Conservation (phyloP, 495 filamentous ascomycete species). For the Penicillium robsamsonii region DNA sequence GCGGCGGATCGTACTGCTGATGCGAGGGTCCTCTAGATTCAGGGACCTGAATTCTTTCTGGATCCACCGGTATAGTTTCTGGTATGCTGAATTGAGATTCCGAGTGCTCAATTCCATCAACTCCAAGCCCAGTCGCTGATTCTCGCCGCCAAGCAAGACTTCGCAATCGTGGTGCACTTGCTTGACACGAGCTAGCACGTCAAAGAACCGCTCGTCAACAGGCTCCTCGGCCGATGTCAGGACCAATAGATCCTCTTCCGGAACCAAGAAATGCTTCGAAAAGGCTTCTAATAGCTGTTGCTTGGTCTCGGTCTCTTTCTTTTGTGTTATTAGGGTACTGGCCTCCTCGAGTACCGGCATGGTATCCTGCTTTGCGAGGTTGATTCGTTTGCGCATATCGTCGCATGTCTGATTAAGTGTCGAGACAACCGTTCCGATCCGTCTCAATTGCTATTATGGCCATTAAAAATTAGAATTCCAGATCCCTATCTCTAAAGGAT, state of each 20-base stretch:
- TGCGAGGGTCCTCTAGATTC: conserved; percentile 92
- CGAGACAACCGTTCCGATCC: conserved; percentile 75
- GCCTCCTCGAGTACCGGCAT: conserved; percentile 77
- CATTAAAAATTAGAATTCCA: conserved; percentile 15
- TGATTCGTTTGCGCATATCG: conserved; percentile 76
- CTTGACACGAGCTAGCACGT: conserved; percentile 75
- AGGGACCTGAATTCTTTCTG: conserved; percentile 89
- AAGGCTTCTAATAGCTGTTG: conserved; percentile 81
- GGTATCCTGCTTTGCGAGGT: conserved; percentile 71
- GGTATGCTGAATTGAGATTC: conserved; percentile 85
- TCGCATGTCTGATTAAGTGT: conserved; percentile 77
- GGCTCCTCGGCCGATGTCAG: conserved; percentile 76
- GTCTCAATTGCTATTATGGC: conserved; percentile 69
- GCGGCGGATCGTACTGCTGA: conserved; percentile 79
- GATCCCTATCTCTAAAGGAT: background rate
- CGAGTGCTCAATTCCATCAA: conserved; percentile 87
- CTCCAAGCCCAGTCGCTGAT: conserved; percentile 80
- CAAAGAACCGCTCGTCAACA: conserved; percentile 84
- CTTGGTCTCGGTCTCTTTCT: conserved; percentile 77
- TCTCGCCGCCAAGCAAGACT: conserved; percentile 83
- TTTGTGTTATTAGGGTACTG: conserved; percentile 69
- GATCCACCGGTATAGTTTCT: conserved; percentile 93
- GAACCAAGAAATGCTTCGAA: conserved; percentile 77
- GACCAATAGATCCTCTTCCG: conserved; percentile 69
- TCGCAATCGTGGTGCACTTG: conserved; percentile 85